Evolutionary conservation across 257 asterid species (phyloP).

Genomic region (Fraxinus excelsior): DNA sequence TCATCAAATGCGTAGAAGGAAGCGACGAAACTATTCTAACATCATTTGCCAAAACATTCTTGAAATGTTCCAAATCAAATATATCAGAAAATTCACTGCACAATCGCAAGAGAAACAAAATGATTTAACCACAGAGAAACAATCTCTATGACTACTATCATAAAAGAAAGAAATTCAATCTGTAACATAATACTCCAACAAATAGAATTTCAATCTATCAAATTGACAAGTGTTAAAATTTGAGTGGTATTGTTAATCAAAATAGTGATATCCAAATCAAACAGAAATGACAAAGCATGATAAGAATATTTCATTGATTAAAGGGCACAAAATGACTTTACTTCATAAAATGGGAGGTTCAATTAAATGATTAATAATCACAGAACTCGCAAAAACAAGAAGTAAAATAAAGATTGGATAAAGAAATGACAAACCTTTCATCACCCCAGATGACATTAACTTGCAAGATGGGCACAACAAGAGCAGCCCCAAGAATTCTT

Average conservation of each 20-base stretch:
- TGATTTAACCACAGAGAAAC: too few species aligned
- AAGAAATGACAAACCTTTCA: constrained; percentile 41
- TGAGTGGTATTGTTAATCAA: too few species aligned
- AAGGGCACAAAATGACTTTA: background rate
- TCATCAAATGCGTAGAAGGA: constrained; percentile 48
- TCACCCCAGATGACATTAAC: constrained; percentile 59
- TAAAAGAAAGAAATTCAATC: too few species aligned
- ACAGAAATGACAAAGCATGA: too few species aligned
- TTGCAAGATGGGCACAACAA: constrained; percentile 52
- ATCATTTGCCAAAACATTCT: constrained; percentile 44
- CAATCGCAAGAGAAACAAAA: background rate
- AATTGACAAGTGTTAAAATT: background rate
- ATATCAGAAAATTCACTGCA: constrained; percentile 55
- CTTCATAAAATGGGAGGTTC: background rate
- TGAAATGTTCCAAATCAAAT: constrained; percentile 53
- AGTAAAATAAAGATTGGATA: background rate
- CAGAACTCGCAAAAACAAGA: constrained; percentile 4
- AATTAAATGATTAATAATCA: background rate
- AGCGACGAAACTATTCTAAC: constrained; percentile 48
- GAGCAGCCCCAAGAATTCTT: constrained; percentile 51
- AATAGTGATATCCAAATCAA: too few species aligned
- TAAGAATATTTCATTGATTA: background rate
- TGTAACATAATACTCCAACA: background rate
- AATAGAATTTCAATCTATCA: background rate
- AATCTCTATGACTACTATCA: too few species aligned